phyloP scores from a whole-genome alignment of 2,329 filamentous ascomycete species.

The Xylariaceae sp. region DNA sequence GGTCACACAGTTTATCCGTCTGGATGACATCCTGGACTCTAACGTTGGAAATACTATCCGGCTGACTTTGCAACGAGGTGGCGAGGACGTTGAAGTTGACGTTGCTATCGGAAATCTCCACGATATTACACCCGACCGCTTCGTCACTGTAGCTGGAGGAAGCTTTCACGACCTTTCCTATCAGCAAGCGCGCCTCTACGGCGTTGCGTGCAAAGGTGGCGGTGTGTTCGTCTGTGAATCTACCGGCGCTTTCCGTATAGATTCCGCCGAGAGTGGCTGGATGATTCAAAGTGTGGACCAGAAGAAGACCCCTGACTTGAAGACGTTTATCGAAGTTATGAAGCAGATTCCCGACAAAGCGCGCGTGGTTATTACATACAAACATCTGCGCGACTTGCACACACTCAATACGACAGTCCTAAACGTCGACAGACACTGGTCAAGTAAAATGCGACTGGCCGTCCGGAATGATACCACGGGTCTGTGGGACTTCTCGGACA shows the following conservation, averaged over 20 bases:
- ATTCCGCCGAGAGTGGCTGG: conserved; percentile 87
- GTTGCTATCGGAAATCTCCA: conserved; percentile 85
- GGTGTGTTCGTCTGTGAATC: conserved; percentile 88
- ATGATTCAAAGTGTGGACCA: conserved; percentile 89
- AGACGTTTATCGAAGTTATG: conserved; percentile 87
- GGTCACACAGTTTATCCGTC: conserved; percentile 82
- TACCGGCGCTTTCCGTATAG: conserved; percentile 89
- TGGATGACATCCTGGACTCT: conserved; percentile 88
- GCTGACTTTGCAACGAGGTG: conserved; percentile 80
- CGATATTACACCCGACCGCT: conserved; percentile 89
- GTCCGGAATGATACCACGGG: conserved; percentile 85
- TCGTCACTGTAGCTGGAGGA: conserved; percentile 87
- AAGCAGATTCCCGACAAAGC: conserved; percentile 75
- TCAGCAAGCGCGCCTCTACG: conserved; percentile 93
- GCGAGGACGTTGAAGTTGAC: conserved; percentile 78
- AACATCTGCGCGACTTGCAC: conserved; percentile 90
- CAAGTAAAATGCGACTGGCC: conserved; percentile 87
- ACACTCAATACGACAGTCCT: conserved; percentile 90
- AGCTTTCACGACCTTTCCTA: conserved; percentile 97
- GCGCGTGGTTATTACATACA: conserved; percentile 89
- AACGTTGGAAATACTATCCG: conserved; percentile 74
- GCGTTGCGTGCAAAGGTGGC: conserved; percentile 75
- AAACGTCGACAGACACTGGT: conserved; percentile 92
- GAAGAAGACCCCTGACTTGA: conserved; percentile 79
- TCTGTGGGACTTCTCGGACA: conserved; percentile 87